Evolutionary conservation across 257 asterid species (phyloP), one percentile per base, ranked within the genome.

Genomic region (Petunia secreta): DNA sequence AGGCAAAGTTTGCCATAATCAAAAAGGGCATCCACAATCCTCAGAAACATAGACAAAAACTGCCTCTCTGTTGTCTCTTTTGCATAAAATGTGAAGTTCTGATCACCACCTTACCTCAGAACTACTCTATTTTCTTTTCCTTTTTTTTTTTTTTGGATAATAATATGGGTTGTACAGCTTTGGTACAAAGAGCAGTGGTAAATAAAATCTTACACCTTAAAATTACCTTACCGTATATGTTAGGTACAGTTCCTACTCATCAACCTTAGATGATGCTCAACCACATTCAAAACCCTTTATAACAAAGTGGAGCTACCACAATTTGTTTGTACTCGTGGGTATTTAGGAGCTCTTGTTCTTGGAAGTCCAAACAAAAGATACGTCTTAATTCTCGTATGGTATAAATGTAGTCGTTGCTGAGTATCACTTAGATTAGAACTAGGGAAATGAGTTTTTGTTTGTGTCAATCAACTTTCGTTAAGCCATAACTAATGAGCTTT

Each of bases 401-500:
- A 48, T 5, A 71, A 48, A 71, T 6, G 6, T 34, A 69, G 68
- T 25, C 60, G 25, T 25, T 48, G 53, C 11, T 10, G 5, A 48
- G 60, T 48, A 46, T 48, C 77, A 46, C 10, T 25, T 10, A 71
- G 44, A 48, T 11, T 43, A 71, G 46, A 71, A 71, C 43, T 7
- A 71, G 60, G 60, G 43, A 71, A 59, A 71, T 71, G 77, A 48
- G 6, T 46, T 25, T 71, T 69, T 71, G 16, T 71, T 25, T 34
- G 16, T 10, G 50, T 48, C 13, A 8, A 71, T 71, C 43, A 71
- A 71, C 60, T 48, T 48, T 34, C 34, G 6, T 43, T 10, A 71
- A 66, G 53, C 53, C 77, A 71, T 48, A 41, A 71, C 77, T 34
- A 59, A 1, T 34, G 60, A n/a, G 57, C 58, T 68, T 68, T 11